phyloP scores from a whole-genome alignment of 2,329 filamentous ascomycete species.

The Xylariaceae sp. region DNA sequence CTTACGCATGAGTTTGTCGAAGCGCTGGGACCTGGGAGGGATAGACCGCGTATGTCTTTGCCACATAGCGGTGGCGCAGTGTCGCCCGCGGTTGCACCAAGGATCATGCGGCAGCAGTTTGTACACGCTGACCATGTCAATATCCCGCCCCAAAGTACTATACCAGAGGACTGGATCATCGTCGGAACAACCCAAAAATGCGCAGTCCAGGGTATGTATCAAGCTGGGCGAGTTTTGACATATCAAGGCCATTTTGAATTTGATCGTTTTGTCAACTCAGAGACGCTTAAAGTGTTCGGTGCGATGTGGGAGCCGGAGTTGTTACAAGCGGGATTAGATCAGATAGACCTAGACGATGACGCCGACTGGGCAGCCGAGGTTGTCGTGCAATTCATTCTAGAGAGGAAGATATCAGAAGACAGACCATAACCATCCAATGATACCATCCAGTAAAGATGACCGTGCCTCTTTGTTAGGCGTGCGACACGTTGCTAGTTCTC shows the following conservation, averaged over 20 bases:
- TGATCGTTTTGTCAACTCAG: conserved; percentile 33
- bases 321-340: neutral
- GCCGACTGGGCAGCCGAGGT: conserved; percentile 5
- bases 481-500: too few species aligned
- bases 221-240: conserved; percentile 34
- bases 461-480: too few species aligned
- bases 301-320: neutral
- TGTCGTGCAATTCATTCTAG: conserved; percentile 1
- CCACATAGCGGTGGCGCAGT: neutral
- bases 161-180: conserved; percentile 6
- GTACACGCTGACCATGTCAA: conserved; percentile 31
- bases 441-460: too few species aligned
- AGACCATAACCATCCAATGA: too few species aligned
- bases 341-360: conserved; percentile 7
- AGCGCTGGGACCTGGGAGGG: conserved; percentile 2
- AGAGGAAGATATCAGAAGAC: too few species aligned
- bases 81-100: neutral
- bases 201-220: conserved; percentile 35
- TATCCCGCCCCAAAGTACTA: neutral
- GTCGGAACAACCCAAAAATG: conserved; percentile 27
- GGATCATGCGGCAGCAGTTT: conserved; percentile 31
- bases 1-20: conserved; percentile 17
- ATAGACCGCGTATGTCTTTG: neutral
- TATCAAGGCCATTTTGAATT: conserved; percentile 40
- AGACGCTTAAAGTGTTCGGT: conserved; percentile 19